Evolutionary conservation across 768 basidiomycete genomes (phyloP).

Genomic region (Pleurotus djamor): DNA sequence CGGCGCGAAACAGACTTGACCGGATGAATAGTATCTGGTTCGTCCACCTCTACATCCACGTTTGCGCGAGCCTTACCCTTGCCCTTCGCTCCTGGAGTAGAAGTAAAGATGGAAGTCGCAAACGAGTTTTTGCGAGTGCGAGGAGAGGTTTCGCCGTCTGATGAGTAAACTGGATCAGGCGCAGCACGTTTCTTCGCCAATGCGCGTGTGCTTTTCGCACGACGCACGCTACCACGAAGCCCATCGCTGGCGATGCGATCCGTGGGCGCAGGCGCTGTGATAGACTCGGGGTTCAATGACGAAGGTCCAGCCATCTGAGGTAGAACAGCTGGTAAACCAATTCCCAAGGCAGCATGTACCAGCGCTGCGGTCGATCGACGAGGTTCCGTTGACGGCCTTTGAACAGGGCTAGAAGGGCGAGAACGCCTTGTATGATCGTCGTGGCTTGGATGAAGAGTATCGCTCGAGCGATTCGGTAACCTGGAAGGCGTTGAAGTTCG

Average conservation of each 20-base stretch:
- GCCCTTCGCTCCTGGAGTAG: slow-evolving; percentile 44
- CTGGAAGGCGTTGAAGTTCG: not conserved
- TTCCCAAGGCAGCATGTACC: slow-evolving; percentile 55
- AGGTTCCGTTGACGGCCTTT: slow-evolving; percentile 7
- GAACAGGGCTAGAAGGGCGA: slow-evolving; percentile 8
- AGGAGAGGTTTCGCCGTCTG: slow-evolving; percentile 12
- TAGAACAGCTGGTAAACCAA: slow-evolving; percentile 56
- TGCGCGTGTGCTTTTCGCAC: slow-evolving; percentile 53
- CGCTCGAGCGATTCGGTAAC: not conserved
- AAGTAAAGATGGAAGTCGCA: slow-evolving; percentile 1
- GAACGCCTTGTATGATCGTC: slow-evolving; percentile 4
- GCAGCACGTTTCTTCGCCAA: slow-evolving; percentile 21
- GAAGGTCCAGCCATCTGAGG: slow-evolving; percentile 39
- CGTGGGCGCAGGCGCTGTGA: slow-evolving; percentile 43
- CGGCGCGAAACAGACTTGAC: slow-evolving; percentile 49
- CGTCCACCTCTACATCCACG: slow-evolving; percentile 6
- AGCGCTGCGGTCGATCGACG: slow-evolving; percentile 36
- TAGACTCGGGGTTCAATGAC: slow-evolving; percentile 39
- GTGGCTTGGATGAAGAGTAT: not conserved
- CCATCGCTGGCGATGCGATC: slow-evolving; percentile 16
- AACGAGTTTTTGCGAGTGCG: not conserved
- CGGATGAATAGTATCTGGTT: slow-evolving; percentile 17
- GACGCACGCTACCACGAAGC: slow-evolving; percentile 32
- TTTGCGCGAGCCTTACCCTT: slow-evolving; percentile 27
- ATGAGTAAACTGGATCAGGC: slow-evolving; percentile 11